phyloP scores from a whole-genome alignment of 306 rosid genomes.

The Castanea mollissima region DNA sequence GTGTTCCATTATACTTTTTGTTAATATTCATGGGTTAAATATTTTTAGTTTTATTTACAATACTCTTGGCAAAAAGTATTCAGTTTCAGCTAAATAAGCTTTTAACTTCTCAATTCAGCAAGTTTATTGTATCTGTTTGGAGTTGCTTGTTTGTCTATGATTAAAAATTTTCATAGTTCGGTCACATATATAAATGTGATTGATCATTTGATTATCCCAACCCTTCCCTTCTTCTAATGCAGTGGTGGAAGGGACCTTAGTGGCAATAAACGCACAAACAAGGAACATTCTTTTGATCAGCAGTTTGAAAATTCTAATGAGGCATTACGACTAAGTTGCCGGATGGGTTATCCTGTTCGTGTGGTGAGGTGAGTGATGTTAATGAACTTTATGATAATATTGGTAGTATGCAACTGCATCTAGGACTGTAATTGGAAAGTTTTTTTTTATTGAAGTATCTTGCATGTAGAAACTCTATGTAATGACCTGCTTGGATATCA shows the following conservation, averaged over 20 bases:
- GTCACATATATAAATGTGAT: background rate
- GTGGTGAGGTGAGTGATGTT: constrained; percentile 61
- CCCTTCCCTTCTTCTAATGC: constrained; percentile 4
- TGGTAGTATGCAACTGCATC: background rate
- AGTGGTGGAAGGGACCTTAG: constrained; percentile 79
- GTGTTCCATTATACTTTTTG: rapidly evolving
- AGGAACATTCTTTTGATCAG: constrained; percentile 66
- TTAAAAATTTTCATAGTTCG: background rate
- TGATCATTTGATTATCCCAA: background rate
- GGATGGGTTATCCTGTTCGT: constrained; percentile 73
- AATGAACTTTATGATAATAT: background rate
- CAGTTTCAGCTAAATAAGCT: rapidly evolving
- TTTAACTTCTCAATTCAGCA: background rate
- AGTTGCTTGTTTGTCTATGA: background rate
- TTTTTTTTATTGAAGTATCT: background rate
- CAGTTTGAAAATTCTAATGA: constrained; percentile 54
- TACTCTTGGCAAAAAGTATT: rapidly evolving
- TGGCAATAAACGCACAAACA: constrained; percentile 66
- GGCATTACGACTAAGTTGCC: constrained; percentile 65
- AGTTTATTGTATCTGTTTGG: background rate
- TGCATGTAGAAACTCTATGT: background rate
- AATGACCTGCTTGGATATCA: background rate
- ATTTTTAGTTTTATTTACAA: rapidly evolving
- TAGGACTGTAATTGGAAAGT: background rate
- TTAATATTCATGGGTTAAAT: rapidly evolving